Conservation (phyloP, 768 basidiomycete genomes). For the Boletus eberwhitei region DNA sequence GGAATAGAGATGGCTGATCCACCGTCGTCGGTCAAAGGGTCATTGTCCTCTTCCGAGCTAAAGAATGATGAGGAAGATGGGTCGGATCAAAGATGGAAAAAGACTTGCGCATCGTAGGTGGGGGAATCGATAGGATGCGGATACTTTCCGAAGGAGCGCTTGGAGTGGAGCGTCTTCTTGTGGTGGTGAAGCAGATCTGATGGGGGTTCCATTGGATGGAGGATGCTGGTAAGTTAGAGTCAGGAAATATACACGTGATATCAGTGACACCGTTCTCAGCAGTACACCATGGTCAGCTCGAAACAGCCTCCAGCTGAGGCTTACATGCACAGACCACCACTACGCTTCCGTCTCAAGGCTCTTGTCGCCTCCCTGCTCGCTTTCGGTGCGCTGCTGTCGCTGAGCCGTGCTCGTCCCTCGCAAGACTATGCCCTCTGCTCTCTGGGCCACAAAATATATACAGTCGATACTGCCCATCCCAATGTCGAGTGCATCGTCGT, state of each 20-base stretch:
- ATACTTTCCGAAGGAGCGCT: constrained; percentile 70
- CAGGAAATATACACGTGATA: no score
- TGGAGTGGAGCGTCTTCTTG: constrained; percentile 37
- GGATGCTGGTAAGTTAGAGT: background rate
- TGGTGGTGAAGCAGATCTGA: constrained; percentile 30
- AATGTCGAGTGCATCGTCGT: constrained; percentile 63
- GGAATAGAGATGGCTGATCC: constrained; percentile 51
- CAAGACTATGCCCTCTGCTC: constrained; percentile 60
- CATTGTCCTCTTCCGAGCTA: constrained; percentile 87
- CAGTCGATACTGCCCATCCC: constrained; percentile 54
- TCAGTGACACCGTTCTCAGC: no score
- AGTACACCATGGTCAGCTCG: no score
- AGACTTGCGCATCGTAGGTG: constrained; percentile 68
- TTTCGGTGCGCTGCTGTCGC: constrained; percentile 1
- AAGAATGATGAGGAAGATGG: constrained; percentile 16
- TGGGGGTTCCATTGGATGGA: constrained; percentile 19
- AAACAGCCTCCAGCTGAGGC: background rate
- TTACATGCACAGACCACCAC: no score
- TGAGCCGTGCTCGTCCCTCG: background rate
- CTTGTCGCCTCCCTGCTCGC: constrained; percentile 8
- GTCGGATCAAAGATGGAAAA: background rate
- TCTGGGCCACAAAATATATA: constrained; percentile 53
- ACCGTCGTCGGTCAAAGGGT: constrained; percentile 77
- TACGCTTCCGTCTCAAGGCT: background rate
- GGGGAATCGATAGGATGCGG: constrained; percentile 63